Evolutionary conservation across 805 yeast genomes (phyloP), one percentile per base, ranked within the genome.

Genomic region (Isabelozyma heimii): DNA sequence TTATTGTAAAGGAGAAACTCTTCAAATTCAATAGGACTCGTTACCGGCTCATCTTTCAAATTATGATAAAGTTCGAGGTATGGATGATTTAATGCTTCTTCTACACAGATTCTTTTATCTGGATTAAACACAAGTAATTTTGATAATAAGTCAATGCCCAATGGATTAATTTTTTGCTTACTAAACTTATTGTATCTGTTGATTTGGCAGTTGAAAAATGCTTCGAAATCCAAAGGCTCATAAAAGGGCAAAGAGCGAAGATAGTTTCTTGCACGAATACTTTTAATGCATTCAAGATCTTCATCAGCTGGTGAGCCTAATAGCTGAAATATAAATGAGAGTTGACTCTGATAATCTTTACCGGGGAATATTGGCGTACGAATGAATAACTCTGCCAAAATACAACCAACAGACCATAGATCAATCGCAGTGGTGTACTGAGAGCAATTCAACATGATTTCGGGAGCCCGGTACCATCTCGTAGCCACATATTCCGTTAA

Each of bases 81-180:
- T 8, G 97, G 97, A 69, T 94, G 99, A 51, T 76, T 78, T 45
- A 94, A 73, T 0, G 98, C 97, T 57, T 90, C 87, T 49, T 87
- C 90, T 3, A 91, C 98, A 0, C 91, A 83, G 48, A 91, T 86
- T 66, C 99, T 80, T 58, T 82, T 79, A 42, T 75, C 77, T 3
- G 98, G 98, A 63, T 92, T 96, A 54, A 94, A 79, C n/a, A 91
- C 83, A 37, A 94, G 76, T 87, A 94, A 81, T 56, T 75, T 80
- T 47, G 84, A 85, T 48, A 73, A 53, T 46, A 73, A 55, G 45
- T 70, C 72, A 9, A 69, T 48, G 0, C 67, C 72, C n/a, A 50
- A 40, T 0, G 65, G 64, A 47, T 64, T 62, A 5, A 66, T 55
- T 2, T 53, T 50, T 7, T 41, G 39, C 1, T 58, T 52, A 10